Base-by-base conservation (phyloP, 352 stramenopile genomes). In the Globisporangium takayamanum region DNA sequence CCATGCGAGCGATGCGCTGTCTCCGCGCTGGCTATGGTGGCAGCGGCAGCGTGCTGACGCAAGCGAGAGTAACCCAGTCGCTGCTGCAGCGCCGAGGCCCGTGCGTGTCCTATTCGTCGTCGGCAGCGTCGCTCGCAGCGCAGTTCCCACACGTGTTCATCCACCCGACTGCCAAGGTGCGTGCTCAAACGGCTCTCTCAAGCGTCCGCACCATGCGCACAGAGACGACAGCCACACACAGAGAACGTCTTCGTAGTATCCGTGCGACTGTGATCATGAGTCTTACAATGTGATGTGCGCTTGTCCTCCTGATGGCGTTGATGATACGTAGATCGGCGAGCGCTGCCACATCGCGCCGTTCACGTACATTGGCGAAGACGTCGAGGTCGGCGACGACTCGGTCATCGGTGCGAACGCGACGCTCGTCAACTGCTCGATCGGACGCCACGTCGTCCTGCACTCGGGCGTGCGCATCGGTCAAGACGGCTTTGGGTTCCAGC, bases 401-500 rank as follows among this genome's bases (percentile, higher is more conserved):
- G 57, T 51, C 20, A 76, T 94, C 25, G 70, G 69, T 3, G 62
- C 69, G 45, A 82, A 80, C 54, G 77, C 73, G 39, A 89, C 80
- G 61, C 66, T 95, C 41, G 58, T 78, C 63, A 87, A 95, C 53
- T 89, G 81, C 60, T 68, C 61, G 33, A 68, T 95, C 62, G 84
- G 82, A 1, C 71, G 47, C 55, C 60, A 75, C 42, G 81, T 90
- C 48, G 72, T 91, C 48, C 47, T 95, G n/a, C 84, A 95, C 53
- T 59, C 82, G 8, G 86, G 86, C 14, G 72, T 77, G 36, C 63
- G 82, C 26, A 74, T 95, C 36, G 86, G 86, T 8, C 86, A 89
- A 67, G 84, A 95, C 37, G 86, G 86, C 2, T 95, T 95, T 64
- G 86, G 86, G 14, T 94, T 94, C 55, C 60, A 84, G 55, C 60